Percentiles rank a stretch among this genome's conserved stretches.
Conservation (phyloP, 2,329 filamentous ascomycete species). For the Pyrenophora teres region DNA sequence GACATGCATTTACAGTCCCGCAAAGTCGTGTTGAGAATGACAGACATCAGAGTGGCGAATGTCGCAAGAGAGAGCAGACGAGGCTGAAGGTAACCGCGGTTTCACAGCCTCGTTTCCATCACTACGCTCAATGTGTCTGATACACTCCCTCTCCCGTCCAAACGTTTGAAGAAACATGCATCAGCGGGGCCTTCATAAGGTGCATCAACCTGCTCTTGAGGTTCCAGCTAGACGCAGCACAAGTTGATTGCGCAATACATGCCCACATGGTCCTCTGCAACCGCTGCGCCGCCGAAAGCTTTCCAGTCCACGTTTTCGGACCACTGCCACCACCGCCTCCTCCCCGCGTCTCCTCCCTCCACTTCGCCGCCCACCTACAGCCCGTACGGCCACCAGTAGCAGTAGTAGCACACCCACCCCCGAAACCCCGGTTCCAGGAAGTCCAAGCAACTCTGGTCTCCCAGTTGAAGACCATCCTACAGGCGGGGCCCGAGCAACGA, state of each 20-base stretch:
- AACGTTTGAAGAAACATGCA: neutral
- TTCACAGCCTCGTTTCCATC: conserved; percentile 12
- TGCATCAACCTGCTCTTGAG: neutral
- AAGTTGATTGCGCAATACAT: conserved; percentile 1
- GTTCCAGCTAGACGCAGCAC: neutral
- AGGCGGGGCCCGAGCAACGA: too few relatives aligned
- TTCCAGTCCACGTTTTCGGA: neutral
- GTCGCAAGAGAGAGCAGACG: neutral
- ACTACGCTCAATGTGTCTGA: neutral
- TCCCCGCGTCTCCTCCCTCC: neutral
- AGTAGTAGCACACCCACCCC: too few relatives aligned
- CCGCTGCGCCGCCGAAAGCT: conserved; percentile 6
- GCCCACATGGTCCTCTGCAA: conserved; percentile 14
- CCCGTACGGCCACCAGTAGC: too few relatives aligned
- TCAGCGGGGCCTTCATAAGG: conserved; percentile 1
- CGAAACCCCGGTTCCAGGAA: too few relatives aligned
- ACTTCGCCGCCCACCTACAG: neutral
- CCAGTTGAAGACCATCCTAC: too few relatives aligned
- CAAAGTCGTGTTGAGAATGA: too few relatives aligned
- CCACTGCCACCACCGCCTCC: neutral
- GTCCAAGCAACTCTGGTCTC: too few relatives aligned
- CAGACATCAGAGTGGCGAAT: neutral
- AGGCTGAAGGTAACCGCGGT: conserved; percentile 1
- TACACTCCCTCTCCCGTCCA: neutral
- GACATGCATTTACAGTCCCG: too few relatives aligned